These are phyloP conservation scores for Cystofilobasidium bisporidii DNA, from an alignment of 768 basidiomycete species.

Conservation along the genomic window DNA sequence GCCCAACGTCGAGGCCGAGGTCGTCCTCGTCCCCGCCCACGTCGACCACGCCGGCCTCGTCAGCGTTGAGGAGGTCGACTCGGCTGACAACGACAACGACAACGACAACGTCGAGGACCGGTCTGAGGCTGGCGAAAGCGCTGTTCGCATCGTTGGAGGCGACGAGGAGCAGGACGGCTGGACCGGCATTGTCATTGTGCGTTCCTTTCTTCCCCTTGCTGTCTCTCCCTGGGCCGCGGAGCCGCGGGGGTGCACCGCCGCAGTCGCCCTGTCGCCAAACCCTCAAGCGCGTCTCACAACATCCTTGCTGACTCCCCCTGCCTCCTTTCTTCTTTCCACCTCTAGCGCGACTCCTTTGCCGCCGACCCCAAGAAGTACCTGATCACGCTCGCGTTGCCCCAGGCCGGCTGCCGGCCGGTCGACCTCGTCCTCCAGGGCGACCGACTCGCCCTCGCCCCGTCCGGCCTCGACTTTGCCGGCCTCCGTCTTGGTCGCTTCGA, in stretches of 20 bases:
- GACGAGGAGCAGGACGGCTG: not conserved
- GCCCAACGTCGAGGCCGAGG: not conserved
- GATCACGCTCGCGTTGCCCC: constrained; percentile 17
- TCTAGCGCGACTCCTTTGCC: not conserved
- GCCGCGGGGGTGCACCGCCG: too few species aligned
- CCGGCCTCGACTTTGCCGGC: constrained; percentile 11
- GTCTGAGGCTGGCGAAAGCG: constrained; percentile 1
- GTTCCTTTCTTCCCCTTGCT: not conserved
- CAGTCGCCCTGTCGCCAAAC: not conserved
- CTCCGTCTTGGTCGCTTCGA: constrained; percentile 16
- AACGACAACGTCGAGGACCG: not conserved
- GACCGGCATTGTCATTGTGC: constrained; percentile 5
- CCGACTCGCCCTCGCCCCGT: not conserved
- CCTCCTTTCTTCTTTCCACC: not conserved
- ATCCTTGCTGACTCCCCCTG: too few species aligned
- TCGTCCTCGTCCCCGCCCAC: constrained; percentile 7
- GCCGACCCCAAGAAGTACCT: not conserved
- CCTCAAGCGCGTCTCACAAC: not conserved
- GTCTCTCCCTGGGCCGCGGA: too few species aligned
- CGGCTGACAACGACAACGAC: not conserved
- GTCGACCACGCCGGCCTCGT: constrained; percentile 3
- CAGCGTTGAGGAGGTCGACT: constrained; percentile 1
- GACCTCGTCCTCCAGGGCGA: constrained; percentile 14
- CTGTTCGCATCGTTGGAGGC: not conserved
- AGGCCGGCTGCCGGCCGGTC: constrained; percentile 3